These are phyloP conservation scores for Xylaria cubensis DNA, from an alignment of 495 filamentous ascomycete species.

Conservation along the genomic window DNA sequence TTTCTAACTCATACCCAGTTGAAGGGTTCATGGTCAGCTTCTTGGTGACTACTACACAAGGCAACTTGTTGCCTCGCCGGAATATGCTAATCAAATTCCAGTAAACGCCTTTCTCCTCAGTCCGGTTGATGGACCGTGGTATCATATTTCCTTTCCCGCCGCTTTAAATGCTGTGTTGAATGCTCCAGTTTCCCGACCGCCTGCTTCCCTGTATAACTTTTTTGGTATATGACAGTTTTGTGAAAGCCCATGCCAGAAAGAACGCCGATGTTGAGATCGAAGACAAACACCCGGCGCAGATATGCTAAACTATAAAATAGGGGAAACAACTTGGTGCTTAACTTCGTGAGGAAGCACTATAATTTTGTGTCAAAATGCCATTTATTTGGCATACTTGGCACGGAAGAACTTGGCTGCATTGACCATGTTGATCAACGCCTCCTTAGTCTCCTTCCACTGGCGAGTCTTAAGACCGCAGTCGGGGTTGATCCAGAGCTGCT, in stretches of 20 bases:
- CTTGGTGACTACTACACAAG: conserved; percentile 25
- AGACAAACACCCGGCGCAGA: conserved; percentile 31
- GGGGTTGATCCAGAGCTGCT: conserved; percentile 98
- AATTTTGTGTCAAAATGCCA: conserved; percentile 9
- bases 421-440: conserved; percentile 90
- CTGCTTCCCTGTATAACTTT: conserved; percentile 42
- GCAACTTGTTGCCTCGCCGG: conserved; percentile 30
- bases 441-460: conserved; percentile 95
- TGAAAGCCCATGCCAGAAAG: conserved; percentile 44
- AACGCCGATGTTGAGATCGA: conserved; percentile 61
- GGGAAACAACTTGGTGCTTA: background rate
- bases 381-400: conserved; percentile 73
- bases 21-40: conserved; percentile 22
- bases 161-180: conserved; percentile 45
- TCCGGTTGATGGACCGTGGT: conserved; percentile 55
- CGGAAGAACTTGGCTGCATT: conserved; percentile 96
- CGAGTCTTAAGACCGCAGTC: conserved; percentile 99
- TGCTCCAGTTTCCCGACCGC: conserved; percentile 46
- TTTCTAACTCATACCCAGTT: conserved; percentile 26
- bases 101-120: conserved; percentile 42
- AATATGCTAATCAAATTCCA: conserved; percentile 37
- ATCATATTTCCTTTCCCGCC: conserved; percentile 43
- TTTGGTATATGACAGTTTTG: conserved; percentile 41
- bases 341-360: background rate
- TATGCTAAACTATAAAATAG: conserved; percentile 23